These are phyloP conservation scores for Acanthochlamys bracteata DNA, from an alignment of 106 monocot genomes.

Conservation along the genomic window DNA sequence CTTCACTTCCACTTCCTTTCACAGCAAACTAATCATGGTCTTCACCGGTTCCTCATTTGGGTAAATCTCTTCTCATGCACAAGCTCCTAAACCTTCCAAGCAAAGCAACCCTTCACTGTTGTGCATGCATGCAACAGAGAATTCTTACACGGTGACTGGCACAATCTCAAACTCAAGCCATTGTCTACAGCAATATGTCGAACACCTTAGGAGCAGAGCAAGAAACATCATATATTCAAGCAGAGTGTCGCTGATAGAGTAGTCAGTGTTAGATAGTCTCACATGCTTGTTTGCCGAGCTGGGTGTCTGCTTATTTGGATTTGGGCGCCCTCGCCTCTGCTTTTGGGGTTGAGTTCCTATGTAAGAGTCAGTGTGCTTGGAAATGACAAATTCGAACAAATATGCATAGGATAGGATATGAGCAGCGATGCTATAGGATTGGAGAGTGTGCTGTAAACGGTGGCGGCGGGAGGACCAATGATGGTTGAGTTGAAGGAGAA, in stretches of 20 bases:
- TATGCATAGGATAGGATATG: too few species aligned
- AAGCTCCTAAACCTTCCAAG: constrained; percentile 15
- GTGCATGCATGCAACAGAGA: constrained; percentile 37
- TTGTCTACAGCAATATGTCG: constrained; percentile 41
- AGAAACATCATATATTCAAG: constrained; percentile 24
- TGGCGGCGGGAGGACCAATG: too few species aligned
- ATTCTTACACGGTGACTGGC: constrained; percentile 40
- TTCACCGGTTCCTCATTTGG: constrained; percentile 9
- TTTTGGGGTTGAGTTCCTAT: too few species aligned
- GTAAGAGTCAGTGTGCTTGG: too few species aligned
- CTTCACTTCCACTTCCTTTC: constrained; percentile 53
- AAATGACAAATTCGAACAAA: too few species aligned
- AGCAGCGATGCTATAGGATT: too few species aligned
- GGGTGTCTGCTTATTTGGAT: too few species aligned
- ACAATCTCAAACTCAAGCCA: constrained; percentile 34
- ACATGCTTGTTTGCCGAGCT: too few species aligned
- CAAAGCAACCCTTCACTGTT: constrained; percentile 9
- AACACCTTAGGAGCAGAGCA: constrained; percentile 45
- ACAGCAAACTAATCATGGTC: constrained; percentile 49
- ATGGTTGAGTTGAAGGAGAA: too few species aligned
- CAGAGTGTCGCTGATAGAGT: constrained; percentile 20
- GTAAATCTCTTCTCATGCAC: constrained; percentile 55
- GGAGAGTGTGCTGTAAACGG: too few species aligned
- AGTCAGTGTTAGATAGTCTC: too few species aligned
- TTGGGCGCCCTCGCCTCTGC: too few species aligned